A percentile compares a stretch with the other conserved stretches of the same genome.
Conservation (phyloP, 306 rosid species). For the Potentilla sterilis region DNA sequence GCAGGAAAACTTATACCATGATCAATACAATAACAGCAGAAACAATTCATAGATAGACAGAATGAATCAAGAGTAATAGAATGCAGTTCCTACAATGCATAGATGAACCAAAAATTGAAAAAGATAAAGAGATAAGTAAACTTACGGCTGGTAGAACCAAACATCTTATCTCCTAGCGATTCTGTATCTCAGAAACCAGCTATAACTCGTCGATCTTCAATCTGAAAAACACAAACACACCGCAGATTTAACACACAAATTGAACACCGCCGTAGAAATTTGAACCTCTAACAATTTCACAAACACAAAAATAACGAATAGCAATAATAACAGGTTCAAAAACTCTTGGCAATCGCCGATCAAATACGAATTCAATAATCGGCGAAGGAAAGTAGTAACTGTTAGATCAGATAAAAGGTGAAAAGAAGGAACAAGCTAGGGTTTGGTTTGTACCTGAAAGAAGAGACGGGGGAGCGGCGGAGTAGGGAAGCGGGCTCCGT, state of each 20-base stretch:
- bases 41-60: not conserved
- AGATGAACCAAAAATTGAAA: not conserved
- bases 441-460: not conserved
- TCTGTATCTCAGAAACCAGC: constrained; percentile 1
- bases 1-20: not conserved
- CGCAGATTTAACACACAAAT: not conserved
- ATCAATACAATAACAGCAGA: not conserved
- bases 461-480: not conserved
- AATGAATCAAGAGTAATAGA: not conserved
- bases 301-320: not conserved
- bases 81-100: not conserved
- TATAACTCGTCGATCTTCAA: constrained; percentile 2
- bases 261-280: not conserved
- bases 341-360: not conserved
- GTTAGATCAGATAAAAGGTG: not conserved
- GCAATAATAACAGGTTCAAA: not conserved
- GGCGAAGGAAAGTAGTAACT: not conserved
- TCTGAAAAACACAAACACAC: constrained; percentile 11
- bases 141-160: constrained; percentile 82
- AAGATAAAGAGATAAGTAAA: constrained; percentile 4
- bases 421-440: not conserved
- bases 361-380: not conserved
- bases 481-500: no score
- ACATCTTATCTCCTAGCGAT: constrained; percentile 41
- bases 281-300: not conserved